Percentiles rank a stretch among this genome's conserved stretches.
phyloP scores from a whole-genome alignment of 176 grass and related monocot species.

The Triticum urartu region DNA sequence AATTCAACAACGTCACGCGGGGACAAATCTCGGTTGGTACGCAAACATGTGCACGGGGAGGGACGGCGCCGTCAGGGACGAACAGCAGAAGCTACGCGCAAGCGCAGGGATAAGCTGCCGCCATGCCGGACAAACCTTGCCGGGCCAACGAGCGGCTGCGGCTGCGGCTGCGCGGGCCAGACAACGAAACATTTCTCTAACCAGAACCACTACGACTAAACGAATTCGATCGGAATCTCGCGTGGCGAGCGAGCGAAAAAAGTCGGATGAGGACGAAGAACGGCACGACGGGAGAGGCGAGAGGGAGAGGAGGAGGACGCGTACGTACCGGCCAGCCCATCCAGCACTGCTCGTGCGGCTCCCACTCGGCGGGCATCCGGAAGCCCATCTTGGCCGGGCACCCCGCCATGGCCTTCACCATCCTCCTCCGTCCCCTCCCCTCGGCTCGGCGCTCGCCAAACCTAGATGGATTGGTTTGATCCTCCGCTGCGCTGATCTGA shows the following conservation, averaged over 20 bases:
- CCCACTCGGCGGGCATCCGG: conserved; percentile 97
- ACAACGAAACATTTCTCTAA: neutral
- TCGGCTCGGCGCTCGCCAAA: neutral
- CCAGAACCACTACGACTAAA: no score
- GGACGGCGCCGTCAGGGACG: neutral
- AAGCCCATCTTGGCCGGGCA: conserved; percentile 57
- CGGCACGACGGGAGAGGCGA: neutral
- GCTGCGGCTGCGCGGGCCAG: neutral
- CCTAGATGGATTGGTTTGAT: neutral
- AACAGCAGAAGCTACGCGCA: neutral
- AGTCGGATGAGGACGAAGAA: neutral
- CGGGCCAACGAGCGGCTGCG: neutral
- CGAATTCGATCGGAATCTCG: neutral
- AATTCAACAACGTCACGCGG: neutral
- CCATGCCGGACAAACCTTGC: neutral
- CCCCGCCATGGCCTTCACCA: conserved; percentile 47
- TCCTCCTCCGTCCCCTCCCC: neutral
- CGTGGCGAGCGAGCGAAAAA: neutral
- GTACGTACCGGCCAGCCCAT: conserved; percentile 86
- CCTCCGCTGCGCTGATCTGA: neutral
- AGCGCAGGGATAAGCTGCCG: neutral
- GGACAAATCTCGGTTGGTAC: neutral
- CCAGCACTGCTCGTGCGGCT: conserved; percentile 86
- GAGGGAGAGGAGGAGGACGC: neutral
- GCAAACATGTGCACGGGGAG: neutral